Evolutionary conservation across 1,139 yeast species (phyloP), one percentile per base, ranked within the genome.

Genomic region (Suhomyces coccinellae): DNA sequence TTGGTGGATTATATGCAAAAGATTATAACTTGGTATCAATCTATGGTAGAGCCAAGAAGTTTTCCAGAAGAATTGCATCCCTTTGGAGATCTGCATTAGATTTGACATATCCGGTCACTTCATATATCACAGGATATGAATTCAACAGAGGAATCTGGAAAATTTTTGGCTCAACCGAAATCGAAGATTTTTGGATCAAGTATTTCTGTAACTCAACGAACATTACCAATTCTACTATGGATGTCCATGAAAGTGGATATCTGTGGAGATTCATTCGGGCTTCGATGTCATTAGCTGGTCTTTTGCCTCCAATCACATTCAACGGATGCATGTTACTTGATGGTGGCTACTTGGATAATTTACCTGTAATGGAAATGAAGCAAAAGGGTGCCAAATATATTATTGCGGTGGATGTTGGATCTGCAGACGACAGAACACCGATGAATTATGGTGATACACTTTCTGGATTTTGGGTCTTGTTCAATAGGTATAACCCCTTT

Each of bases 121-220:
- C 98, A 0, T 93, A 93, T 61, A 87, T 95, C 11, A 93, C 99
- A 0, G 99, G 99, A 1, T 96, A 93, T 65, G 98, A 90, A 63
- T 93, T 93, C 65, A 93, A 93, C 63, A 76, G 98, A 54, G 98
- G 99, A 39, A 83, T 93, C 15, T 93, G 98, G 97, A 93, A 93
- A 62, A 80, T 89, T 0, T 87, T 93, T 68, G 98, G 98, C 0
- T 95, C 89, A 52, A 77, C 85, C 17, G 85, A 96, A 57, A 88
- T 93, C 53, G 99, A 93, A 60, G 99, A 93, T 62, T 91, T 93
- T 62, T 93, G 99, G 99, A 77, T 93, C 48, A 82, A 79, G 50
- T 93, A 82, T 60, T 93, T 80, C 59, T 83, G 95, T 59, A 93
- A 93, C 60, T 88, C 98, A 1, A 93, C 99, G n/a, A 93, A 93